Conservation (phyloP, 495 filamentous ascomycete genomes). For the Neurospora sp. region DNA sequence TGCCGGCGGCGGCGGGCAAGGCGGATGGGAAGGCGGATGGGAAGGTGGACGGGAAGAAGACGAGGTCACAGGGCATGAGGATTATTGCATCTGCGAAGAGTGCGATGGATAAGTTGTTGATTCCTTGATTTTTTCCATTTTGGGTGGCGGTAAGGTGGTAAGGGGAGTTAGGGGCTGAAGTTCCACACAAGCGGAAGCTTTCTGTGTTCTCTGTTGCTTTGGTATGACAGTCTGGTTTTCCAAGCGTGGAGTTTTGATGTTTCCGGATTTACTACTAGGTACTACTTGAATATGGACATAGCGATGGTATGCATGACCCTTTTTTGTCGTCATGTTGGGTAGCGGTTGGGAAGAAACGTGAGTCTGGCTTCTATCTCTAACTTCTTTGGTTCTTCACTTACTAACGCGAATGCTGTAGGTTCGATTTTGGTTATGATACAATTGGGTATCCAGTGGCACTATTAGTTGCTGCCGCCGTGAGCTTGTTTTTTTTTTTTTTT, state of each 20-base stretch:
- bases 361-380: neutral
- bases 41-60: neutral
- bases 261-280: neutral
- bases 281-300: neutral
- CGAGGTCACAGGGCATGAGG: constrained; percentile 30
- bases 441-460: neutral
- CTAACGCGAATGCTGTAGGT: neutral
- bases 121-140: constrained; percentile 22
- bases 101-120: constrained; percentile 36
- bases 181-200: neutral
- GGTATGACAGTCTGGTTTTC: neutral
- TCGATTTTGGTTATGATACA: neutral
- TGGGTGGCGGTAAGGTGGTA: neutral
- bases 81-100: constrained; percentile 41
- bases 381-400: neutral
- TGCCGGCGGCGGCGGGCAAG: neutral
- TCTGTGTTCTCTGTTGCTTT: neutral
- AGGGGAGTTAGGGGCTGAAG: neutral
- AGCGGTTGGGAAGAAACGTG: neutral
- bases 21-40: neutral
- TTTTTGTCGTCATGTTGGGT: neutral
- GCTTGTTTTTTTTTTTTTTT: neutral
- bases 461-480: neutral
- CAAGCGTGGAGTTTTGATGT: neutral
- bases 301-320: neutral